Conservation (phyloP, 306 rosid species). For the Benincasa hispida region DNA sequence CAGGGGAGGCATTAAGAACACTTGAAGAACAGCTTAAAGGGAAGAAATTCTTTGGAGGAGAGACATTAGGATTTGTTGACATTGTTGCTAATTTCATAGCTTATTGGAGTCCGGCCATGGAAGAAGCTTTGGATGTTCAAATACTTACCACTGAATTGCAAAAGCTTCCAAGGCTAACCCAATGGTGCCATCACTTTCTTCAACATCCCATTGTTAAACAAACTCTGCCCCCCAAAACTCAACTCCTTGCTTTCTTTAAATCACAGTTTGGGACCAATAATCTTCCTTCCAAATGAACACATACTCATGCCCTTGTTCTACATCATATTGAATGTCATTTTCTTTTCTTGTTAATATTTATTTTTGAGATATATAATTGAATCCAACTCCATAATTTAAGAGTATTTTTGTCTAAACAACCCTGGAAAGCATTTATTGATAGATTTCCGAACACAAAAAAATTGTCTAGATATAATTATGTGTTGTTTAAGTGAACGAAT, state of each 20-base stretch:
- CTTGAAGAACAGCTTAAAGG: slow-evolving; percentile 42
- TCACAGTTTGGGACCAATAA: background rate
- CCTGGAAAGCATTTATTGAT: too few species aligned
- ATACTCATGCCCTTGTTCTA: too few species aligned
- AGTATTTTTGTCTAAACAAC: too few species aligned
- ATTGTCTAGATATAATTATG: too few species aligned
- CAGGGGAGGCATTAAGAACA: slow-evolving; percentile 13
- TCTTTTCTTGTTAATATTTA: too few species aligned
- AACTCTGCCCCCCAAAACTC: slow-evolving; percentile 19
- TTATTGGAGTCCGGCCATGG: slow-evolving; percentile 28
- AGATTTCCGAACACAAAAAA: too few species aligned
- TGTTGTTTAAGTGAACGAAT: too few species aligned
- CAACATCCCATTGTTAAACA: slow-evolving; percentile 20
- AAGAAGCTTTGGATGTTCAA: slow-evolving; percentile 31
- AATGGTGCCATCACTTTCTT: slow-evolving; percentile 27
- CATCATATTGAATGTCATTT: too few species aligned
- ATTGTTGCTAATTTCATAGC: slow-evolving; percentile 29
- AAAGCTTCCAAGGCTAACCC: slow-evolving; percentile 22
- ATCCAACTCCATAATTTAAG: too few species aligned
- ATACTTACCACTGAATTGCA: slow-evolving; percentile 7
- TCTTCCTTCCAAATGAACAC: too few species aligned
- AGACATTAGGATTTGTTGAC: slow-evolving; percentile 31
- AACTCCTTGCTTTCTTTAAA: background rate
- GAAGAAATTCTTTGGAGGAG: slow-evolving; percentile 50
- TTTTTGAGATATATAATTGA: too few species aligned